Conservation (phyloP, 1,284 basidiomycete genomes). For the Cutaneotrichosporon daszewskae region DNA sequence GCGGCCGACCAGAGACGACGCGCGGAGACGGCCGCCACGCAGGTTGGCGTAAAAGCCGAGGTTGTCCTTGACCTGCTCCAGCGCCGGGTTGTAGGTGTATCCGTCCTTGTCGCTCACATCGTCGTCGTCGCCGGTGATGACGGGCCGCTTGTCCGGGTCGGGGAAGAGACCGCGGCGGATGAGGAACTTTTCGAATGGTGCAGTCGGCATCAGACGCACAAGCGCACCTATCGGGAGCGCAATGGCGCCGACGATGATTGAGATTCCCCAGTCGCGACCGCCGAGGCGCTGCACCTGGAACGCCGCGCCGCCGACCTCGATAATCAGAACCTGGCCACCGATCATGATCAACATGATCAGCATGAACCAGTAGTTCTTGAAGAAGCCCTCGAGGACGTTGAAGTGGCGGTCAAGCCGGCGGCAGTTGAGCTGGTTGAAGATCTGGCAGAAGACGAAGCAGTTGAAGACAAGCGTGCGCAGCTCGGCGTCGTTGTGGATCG, state of each 20-base stretch:
- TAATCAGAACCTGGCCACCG: constrained; percentile 77
- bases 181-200: constrained; percentile 67
- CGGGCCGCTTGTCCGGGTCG: constrained; percentile 64
- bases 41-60: constrained; percentile 72
- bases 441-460: constrained; percentile 90
- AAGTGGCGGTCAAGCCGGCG: constrained; percentile 75
- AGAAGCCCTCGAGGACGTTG: constrained; percentile 84
- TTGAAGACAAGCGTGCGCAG: constrained; percentile 92
- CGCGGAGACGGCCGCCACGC: constrained; percentile 65
- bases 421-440: constrained; percentile 89
- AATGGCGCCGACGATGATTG: constrained; percentile 70
- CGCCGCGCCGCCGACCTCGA: constrained; percentile 84
- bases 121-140: constrained; percentile 53
- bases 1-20: constrained; percentile 66
- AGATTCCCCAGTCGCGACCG: constrained; percentile 88
- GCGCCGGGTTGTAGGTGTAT: constrained; percentile 42
- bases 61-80: constrained; percentile 72
- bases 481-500: constrained; percentile 49
- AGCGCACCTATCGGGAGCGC: constrained; percentile 82
- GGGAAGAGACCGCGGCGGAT: constrained; percentile 61
- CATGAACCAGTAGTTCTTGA: constrained; percentile 79
- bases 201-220: constrained; percentile 75
- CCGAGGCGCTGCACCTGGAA: constrained; percentile 80
- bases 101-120: constrained; percentile 57
- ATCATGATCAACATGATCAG: constrained; percentile 78